Percentiles rank a stretch among this genome's conserved stretches.
Conservation (phyloP, 768 basidiomycete species). For the Boletus rex-veris region DNA sequence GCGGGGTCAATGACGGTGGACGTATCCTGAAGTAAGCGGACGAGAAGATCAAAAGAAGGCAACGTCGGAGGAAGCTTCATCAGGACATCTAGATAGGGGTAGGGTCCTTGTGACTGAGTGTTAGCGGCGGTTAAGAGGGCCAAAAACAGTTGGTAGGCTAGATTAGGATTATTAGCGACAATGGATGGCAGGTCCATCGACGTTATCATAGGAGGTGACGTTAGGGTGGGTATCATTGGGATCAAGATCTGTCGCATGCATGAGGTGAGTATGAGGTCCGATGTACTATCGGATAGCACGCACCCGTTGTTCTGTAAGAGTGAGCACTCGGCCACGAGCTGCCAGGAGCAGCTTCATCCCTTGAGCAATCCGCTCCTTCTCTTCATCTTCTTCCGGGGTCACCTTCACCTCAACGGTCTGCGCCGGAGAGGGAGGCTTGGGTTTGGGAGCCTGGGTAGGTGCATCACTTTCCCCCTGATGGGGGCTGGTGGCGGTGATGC, state of each 20-base stretch:
- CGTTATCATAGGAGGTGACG: slow-evolving; percentile 52
- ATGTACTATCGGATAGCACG: background rate
- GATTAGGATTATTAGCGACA: slow-evolving; percentile 61
- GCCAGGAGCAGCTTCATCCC: slow-evolving; percentile 66
- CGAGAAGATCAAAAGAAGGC: slow-evolving; percentile 70
- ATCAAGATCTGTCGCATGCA: slow-evolving; percentile 42
- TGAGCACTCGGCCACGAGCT: slow-evolving; percentile 69
- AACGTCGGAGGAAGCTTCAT: slow-evolving; percentile 67
- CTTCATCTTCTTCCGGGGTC: slow-evolving; percentile 50
- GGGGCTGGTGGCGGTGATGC: slow-evolving; percentile 4
- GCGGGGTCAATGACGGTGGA: slow-evolving; percentile 41
- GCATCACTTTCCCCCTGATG: slow-evolving; percentile 6
- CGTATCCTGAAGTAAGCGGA: slow-evolving; percentile 61
- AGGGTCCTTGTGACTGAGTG: slow-evolving; percentile 30
- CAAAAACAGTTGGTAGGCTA: slow-evolving; percentile 66
- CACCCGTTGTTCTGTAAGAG: slow-evolving; percentile 73
- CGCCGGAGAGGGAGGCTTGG: background rate
- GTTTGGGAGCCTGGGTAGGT: slow-evolving; percentile 1
- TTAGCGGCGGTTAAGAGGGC: slow-evolving; percentile 47
- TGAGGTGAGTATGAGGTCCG: background rate
- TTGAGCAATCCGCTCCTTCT: slow-evolving; percentile 55
- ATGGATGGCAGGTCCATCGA: slow-evolving; percentile 66
- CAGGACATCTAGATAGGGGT: slow-evolving; percentile 60
- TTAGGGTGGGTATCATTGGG: slow-evolving; percentile 45
- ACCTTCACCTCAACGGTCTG: slow-evolving; percentile 20